Conservation (phyloP, 2,329 filamentous ascomycete genomes). For the Talaromyces atroroseus region DNA sequence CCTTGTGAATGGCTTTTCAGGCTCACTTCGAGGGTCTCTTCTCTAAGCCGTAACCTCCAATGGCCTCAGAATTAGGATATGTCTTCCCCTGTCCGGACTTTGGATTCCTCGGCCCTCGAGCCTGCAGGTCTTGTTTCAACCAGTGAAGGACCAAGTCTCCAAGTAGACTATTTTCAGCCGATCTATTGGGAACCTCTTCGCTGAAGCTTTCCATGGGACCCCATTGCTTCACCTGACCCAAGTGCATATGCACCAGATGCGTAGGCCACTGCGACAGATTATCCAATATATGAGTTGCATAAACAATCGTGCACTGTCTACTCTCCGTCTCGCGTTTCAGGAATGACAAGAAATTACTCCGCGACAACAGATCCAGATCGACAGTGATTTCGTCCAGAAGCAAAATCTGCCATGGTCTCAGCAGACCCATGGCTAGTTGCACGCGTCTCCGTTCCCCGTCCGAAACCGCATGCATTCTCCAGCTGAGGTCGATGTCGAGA, state of each 20-base stretch:
- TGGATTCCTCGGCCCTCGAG: slow-evolving; percentile 66
- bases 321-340: slow-evolving; percentile 79
- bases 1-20: neutral
- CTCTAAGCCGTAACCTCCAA: slow-evolving; percentile 60
- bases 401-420: slow-evolving; percentile 86
- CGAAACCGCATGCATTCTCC: slow-evolving; percentile 94
- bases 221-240: slow-evolving; percentile 83
- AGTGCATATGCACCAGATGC: slow-evolving; percentile 90
- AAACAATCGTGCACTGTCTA: slow-evolving; percentile 84
- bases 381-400: slow-evolving; percentile 96
- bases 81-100: slow-evolving; percentile 39
- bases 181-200: slow-evolving; percentile 45
- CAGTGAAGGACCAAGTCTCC: slow-evolving; percentile 84
- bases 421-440: slow-evolving; percentile 90
- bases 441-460: slow-evolving; percentile 89
- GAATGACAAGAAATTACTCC: slow-evolving; percentile 79
- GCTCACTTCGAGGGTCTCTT: slow-evolving; percentile 25
- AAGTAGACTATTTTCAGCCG: slow-evolving; percentile 70
- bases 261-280: slow-evolving; percentile 93
- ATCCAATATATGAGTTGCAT: slow-evolving; percentile 95
- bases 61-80: slow-evolving; percentile 52
- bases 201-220: slow-evolving; percentile 68
- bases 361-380: slow-evolving; percentile 80
- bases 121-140: slow-evolving; percentile 73
- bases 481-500: slow-evolving; percentile 82